Base-by-base conservation (phyloP, 768 basidiomycete species). In the Lenzites betulinus region DNA sequence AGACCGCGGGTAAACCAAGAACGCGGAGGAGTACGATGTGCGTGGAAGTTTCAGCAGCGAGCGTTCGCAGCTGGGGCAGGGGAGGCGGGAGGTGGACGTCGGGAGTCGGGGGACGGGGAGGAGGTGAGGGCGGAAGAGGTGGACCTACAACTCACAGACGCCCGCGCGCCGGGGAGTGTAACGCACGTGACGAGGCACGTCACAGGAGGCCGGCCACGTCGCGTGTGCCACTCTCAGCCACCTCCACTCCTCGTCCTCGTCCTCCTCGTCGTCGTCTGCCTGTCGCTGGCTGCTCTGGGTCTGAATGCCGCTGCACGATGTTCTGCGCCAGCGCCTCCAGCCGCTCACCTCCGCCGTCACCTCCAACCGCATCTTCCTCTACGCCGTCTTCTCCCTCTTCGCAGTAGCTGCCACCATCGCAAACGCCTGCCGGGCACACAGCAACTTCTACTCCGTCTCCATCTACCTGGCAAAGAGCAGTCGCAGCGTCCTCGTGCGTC, bases 381-480 rank as follows among this genome's bases (percentile, higher is more conserved):
- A 98, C 70, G 77, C 80, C 33, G 57, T 85, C 13, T 67, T 88
- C 58, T 95, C 93, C 28, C 76, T 85, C 49, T 64, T 85, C 26
- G 85, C 92, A 0, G 86, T 95, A 41, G 82, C 82, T 0, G 85
- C 83, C 20, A 89, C 91, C 26, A 80, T 98, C 61, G 75, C 82
- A 50, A 92, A 90, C 74, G 94, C 94, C 12, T 81, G 94, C 69
- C 83, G 86, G 68, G 87, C 82, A 54, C 83, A 95, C 67, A 88
- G 87, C 68, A 97, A 95, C 77, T 98, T 98, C 77, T 99, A 95
- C 72, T 89, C 95, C 16, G 89, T 96, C 3, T 85, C 92, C 30
- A 93, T 99, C 2, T 90, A 88, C 69, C 83, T 99, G n/a, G 90
- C 93, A 5, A 91, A 90, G 76, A 95, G 93, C 70, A 93, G 88